phyloP scores from a whole-genome alignment of 2,329 filamentous ascomycete species.

The Periconia sp. region DNA sequence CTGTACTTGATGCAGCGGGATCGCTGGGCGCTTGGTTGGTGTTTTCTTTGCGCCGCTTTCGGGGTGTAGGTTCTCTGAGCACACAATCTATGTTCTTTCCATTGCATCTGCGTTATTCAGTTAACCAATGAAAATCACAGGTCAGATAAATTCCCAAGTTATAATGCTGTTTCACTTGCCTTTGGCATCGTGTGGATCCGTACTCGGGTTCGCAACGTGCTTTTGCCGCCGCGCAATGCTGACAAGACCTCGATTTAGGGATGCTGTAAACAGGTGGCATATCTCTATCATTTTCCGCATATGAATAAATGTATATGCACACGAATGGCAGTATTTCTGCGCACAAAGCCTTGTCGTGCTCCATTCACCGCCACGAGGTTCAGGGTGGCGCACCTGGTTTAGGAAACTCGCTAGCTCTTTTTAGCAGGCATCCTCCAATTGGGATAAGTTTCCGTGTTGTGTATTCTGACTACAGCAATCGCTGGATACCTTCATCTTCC shows the following conservation, averaged over 20 bases:
- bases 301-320: too few species aligned
- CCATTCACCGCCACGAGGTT: too few species aligned
- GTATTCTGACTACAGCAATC: too few species aligned
- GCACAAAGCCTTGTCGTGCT: too few species aligned
- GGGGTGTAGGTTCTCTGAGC: conserved; percentile 1
- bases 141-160: not conserved
- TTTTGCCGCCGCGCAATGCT: conserved; percentile 9
- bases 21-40: not conserved
- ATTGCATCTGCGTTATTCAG: conserved; percentile 7
- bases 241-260: conserved; percentile 10
- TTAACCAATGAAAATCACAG: not conserved
- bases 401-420: too few species aligned
- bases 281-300: not conserved
- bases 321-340: too few species aligned
- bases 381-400: too few species aligned
- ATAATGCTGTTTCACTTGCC: conserved; percentile 2
- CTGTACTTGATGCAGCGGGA: not conserved
- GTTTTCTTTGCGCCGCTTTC: conserved; percentile 7
- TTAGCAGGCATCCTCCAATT: too few species aligned
- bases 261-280: conserved; percentile 8
- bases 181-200: conserved; percentile 13
- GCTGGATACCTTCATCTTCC: too few species aligned
- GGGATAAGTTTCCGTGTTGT: too few species aligned
- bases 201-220: conserved; percentile 12
- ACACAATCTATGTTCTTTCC: conserved; percentile 7